Conservation (phyloP, 495 filamentous ascomycete genomes). For the Aspergillus panamensis region DNA sequence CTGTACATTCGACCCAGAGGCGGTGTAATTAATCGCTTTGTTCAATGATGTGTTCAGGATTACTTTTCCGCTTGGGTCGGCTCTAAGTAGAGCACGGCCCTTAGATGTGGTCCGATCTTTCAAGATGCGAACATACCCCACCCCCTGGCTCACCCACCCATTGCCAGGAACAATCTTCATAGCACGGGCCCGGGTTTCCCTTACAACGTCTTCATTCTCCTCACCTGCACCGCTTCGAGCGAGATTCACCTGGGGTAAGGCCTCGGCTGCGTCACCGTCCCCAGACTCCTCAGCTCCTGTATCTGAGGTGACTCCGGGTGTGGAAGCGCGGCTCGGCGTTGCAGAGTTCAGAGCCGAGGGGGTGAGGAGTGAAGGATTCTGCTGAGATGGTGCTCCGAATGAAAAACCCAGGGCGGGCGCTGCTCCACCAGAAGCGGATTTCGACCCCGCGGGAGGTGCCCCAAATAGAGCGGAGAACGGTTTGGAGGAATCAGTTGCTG, state of each 20-base stretch:
- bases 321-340: slow-evolving; percentile 27
- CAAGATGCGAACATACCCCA: slow-evolving; percentile 63
- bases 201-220: slow-evolving; percentile 63
- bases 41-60: slow-evolving; percentile 64
- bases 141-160: slow-evolving; percentile 57
- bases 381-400: slow-evolving; percentile 37
- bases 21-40: slow-evolving; percentile 54
- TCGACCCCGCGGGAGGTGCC: slow-evolving; percentile 26
- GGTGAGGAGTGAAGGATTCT: slow-evolving; percentile 30
- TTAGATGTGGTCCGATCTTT: slow-evolving; percentile 60
- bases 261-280: slow-evolving; percentile 51
- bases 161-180: slow-evolving; percentile 43
- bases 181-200: slow-evolving; percentile 61
- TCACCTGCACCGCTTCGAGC: slow-evolving; percentile 62
- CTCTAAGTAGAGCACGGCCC: slow-evolving; percentile 62
- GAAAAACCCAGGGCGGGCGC: slow-evolving; percentile 34
- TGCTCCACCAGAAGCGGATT: slow-evolving; percentile 23
- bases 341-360: slow-evolving; percentile 36
- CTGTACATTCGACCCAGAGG: slow-evolving; percentile 52
- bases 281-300: slow-evolving; percentile 59
- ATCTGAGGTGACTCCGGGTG: slow-evolving; percentile 53
- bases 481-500: slow-evolving; percentile 32
- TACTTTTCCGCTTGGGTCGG: slow-evolving; percentile 65
- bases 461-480: slow-evolving; percentile 47
- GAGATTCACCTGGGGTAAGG: slow-evolving; percentile 55